Conservation (phyloP, 2,329 filamentous ascomycete genomes). For the Scedosporium apiospermum region DNA sequence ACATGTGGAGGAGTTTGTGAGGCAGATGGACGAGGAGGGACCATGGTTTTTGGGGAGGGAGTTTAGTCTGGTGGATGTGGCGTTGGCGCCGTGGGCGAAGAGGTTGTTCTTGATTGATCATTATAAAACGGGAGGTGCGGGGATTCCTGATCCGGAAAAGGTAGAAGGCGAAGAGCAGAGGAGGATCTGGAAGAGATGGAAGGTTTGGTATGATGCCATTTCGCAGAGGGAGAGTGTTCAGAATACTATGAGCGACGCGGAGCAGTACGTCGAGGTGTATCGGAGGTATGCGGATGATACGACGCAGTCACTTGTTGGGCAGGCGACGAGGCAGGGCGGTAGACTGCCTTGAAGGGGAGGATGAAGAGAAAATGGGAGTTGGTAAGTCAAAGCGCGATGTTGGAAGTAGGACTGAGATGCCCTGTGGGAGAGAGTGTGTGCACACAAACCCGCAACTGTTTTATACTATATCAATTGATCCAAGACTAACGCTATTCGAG, state of each 20-base stretch:
- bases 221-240: conserved; percentile 50
- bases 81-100: conserved; percentile 63
- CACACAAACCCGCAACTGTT: too few relatives aligned
- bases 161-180: conserved; percentile 40
- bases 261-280: conserved; percentile 61
- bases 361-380: background rate
- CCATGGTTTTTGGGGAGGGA: conserved; percentile 59
- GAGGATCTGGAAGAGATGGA: conserved; percentile 54
- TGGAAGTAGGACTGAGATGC: too few relatives aligned
- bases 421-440: too few relatives aligned
- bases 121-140: conserved; percentile 52
- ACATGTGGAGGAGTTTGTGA: conserved; percentile 49
- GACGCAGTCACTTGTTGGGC: conserved; percentile 50
- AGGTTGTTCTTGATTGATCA: conserved; percentile 66
- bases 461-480: too few relatives aligned
- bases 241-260: conserved; percentile 58
- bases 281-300: conserved; percentile 56
- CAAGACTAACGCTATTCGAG: too few relatives aligned
- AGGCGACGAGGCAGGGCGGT: conserved; percentile 53
- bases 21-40: conserved; percentile 44
- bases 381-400: too few relatives aligned
- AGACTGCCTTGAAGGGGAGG: conserved; percentile 41
- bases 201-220: conserved; percentile 52
- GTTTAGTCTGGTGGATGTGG: conserved; percentile 60
- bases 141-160: conserved; percentile 25